Conservation (phyloP, 192 early-diverging fungal genomes). For the Podila epicladia region DNA sequence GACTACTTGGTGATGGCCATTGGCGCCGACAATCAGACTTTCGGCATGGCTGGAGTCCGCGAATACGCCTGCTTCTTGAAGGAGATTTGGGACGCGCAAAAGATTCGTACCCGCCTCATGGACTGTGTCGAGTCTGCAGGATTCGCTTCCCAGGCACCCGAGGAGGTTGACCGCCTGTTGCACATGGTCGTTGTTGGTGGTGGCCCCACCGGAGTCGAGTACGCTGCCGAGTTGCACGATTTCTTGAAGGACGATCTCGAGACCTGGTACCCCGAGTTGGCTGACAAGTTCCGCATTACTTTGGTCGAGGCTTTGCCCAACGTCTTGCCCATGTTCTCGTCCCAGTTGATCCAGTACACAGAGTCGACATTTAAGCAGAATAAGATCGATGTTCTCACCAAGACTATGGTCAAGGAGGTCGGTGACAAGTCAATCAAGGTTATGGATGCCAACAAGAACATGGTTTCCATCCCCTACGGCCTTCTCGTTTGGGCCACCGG, state of each 20-base stretch:
- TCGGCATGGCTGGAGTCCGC: constrained; percentile 80
- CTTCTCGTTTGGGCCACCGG: constrained; percentile 91
- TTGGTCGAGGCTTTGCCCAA: constrained; percentile 82
- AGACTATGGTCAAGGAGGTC: constrained; percentile 86
- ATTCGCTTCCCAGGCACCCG: constrained; percentile 77
- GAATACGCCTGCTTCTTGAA: constrained; percentile 84
- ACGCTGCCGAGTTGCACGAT: constrained; percentile 87
- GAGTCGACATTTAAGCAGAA: constrained; percentile 81
- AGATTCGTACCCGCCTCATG: constrained; percentile 80
- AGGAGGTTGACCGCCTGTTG: constrained; percentile 76
- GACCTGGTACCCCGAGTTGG: constrained; percentile 81
- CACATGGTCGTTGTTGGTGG: constrained; percentile 86
- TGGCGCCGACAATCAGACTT: constrained; percentile 83
- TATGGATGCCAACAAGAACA: constrained; percentile 66
- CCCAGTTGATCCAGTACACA: constrained; percentile 82
- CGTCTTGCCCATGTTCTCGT: constrained; percentile 81
- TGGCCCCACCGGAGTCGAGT: constrained; percentile 74
- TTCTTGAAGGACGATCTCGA: constrained; percentile 80
- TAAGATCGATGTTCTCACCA: constrained; percentile 77
- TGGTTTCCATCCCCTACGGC: constrained; percentile 76
- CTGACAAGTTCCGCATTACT: constrained; percentile 81
- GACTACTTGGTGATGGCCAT: constrained; percentile 84
- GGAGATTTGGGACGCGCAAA: constrained; percentile 80
- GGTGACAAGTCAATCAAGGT: constrained; percentile 77
- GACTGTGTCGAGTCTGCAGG: constrained; percentile 77